Base-by-base conservation (phyloP, 805 yeast genomes). In the Millerozyma acaciae region DNA sequence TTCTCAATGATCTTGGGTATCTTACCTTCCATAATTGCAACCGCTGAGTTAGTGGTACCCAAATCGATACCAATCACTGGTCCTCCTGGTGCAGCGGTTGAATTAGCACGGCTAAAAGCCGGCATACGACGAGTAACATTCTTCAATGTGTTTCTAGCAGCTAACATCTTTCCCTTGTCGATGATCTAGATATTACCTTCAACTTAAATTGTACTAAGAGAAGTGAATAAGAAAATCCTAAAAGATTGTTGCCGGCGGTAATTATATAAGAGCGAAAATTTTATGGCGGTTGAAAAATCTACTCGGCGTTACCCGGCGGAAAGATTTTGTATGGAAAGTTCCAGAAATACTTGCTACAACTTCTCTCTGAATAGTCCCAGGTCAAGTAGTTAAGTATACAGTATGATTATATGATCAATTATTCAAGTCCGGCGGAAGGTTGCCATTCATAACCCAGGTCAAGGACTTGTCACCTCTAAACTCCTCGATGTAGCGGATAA, bases 21-120 rank as follows among this genome's bases (percentile, higher is more conserved):
- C 57, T 78, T 74, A 43, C 87, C 84, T 62, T 84, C 89, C 79
- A 85, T 77, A 34, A 84, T 65, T 34, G 94, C 94, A 26, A 84
- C 94, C 35, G 94, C 94, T 21, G 94, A 84, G 70, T 85, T 84
- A 58, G 94, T 84, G 58, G 94, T 84, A 53, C 94, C 94, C 54
- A 84, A 67, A 61, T 84, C 94, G 49, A 84, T 83, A 58, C 94
- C 94, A 52, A 84, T 83, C 28, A 84, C 90, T 45, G 78, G 68
- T 43, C 76, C 72, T 42, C 48, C 49, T 28, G 62, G 57, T 26
- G 63, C 62, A 35, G 51, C 54, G 25, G 50, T 43, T 33, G 65
- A 59, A 48, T 53, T 48, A 37, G 47, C 48, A 53, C 62, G 60
- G 39, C 44, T 42, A 25, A 47, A 43, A 9, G 44, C 42, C 28